Percentiles rank a stretch among this genome's conserved stretches.
These are phyloP conservation scores for Lepidium africanum DNA, from an alignment of 345 rosid genomes.

Conservation along the genomic window DNA sequence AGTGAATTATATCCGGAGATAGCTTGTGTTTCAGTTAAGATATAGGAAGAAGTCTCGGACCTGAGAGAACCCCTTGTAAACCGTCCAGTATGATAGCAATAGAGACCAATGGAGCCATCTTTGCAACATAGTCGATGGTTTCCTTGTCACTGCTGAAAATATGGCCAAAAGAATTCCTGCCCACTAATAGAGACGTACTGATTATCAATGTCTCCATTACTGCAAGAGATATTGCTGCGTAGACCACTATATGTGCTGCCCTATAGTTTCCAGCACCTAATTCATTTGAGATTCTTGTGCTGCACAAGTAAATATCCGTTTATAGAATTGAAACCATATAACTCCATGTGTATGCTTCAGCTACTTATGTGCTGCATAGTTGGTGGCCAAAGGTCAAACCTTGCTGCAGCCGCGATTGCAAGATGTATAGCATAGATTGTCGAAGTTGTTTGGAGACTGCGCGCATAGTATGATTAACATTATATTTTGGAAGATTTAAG, in stretches of 20 bases:
- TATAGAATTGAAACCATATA: constrained; percentile 10
- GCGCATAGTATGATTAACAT: not conserved
- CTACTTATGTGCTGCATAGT: not conserved
- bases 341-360: not conserved
- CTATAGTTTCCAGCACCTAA: constrained; percentile 64
- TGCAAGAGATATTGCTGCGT: constrained; percentile 33
- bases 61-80: constrained; percentile 67
- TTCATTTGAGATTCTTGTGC: constrained; percentile 57
- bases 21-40: not conserved
- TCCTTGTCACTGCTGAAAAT: constrained; percentile 61
- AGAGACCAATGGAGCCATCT: constrained; percentile 62
- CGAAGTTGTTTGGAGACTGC: constrained; percentile 50
- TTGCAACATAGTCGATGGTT: constrained; percentile 58
- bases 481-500: not conserved
- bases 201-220: constrained; percentile 31
- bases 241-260: constrained; percentile 43
- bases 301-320: constrained; percentile 9
- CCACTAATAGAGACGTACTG: constrained; percentile 36
- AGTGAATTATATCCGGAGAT: not conserved
- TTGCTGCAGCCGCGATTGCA: constrained; percentile 54
- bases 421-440: constrained; percentile 45
- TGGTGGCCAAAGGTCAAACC: constrained; percentile 29
- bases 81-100: constrained; percentile 53
- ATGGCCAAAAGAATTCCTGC: constrained; percentile 50
- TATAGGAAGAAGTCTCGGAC: constrained; percentile 16